Evolutionary conservation across 2,329 filamentous ascomycete genomes (phyloP), one percentile per base, ranked within the genome.

Genomic region (Colletotrichum tabaci): DNA sequence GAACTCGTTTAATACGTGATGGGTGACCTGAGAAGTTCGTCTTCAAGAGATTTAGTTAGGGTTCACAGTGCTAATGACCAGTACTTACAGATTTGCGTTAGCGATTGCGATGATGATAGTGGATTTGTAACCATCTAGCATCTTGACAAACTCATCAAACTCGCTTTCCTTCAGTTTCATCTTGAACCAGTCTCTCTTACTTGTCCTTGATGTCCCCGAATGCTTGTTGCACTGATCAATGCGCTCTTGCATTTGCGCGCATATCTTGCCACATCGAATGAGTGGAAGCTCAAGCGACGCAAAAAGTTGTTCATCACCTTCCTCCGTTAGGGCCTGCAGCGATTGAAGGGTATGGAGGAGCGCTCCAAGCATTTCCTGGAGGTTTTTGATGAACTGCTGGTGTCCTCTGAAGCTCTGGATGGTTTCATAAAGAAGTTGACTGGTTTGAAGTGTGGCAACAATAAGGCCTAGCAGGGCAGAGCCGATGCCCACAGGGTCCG

Each of bases 111-210:
- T 55, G 21, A 50, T n/a, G 18, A 64, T 47, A 0, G 53, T 71
- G 6, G 62, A 66, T 38, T 71, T 71, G 58, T 71, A 66, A 21
- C 62, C 67, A 8, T 50, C 57, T 4, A 71, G 42, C 62, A 71
- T 71, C 8, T 35, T 52, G 2, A 47, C 57, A 35, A 71, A 66
- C n/a, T 62, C 57, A 5, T 23, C 2, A 21, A 71, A 62, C 21
- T 71, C 62, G 46, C 61, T 58, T 42, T 71, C 44, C 52, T 62
- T 71, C 15, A 66, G 66, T 21, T 53, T 50, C 2, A 64, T 16
- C 40, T 56, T 44, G 23, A 58, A 38, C 67, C 50, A 71, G 63
- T 63, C 68, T 56, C 63, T 18, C n/a, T 63, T 60, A 40, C 63
- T 67, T 38, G 52, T 61, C 56, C 58, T 67, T 12, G 58, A 23